phyloP scores from a whole-genome alignment of 1,139 yeast genomes.

The Zygosaccharomyces sapae region DNA sequence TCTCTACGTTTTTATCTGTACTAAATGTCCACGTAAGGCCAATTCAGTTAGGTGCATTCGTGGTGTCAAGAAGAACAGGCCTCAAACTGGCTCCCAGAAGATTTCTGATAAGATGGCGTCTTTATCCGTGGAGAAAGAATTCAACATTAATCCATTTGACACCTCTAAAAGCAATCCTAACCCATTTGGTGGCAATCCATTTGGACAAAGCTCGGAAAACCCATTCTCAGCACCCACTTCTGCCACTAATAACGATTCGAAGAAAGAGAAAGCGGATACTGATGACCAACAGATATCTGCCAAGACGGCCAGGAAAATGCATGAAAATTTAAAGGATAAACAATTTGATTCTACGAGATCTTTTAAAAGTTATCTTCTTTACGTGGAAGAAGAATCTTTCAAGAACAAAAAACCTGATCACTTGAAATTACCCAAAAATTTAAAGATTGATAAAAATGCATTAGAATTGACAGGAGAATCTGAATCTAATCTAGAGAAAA shows the following conservation, averaged over 20 bases:
- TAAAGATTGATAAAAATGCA: slow-evolving; percentile 36
- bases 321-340: slow-evolving; percentile 27
- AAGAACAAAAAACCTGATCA: slow-evolving; percentile 47
- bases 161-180: slow-evolving; percentile 31
- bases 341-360: slow-evolving; percentile 27
- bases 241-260: slow-evolving; percentile 9
- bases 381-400: slow-evolving; percentile 63
- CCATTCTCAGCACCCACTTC: slow-evolving; percentile 20
- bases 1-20: slow-evolving; percentile 75
- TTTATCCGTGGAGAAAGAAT: slow-evolving; percentile 42
- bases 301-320: slow-evolving; percentile 26
- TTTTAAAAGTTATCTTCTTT: slow-evolving; percentile 62
- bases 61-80: slow-evolving; percentile 60
- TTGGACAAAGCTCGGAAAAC: slow-evolving; percentile 19
- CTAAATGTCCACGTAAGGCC: slow-evolving; percentile 61
- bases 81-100: slow-evolving; percentile 40
- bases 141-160: slow-evolving; percentile 44
- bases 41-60: slow-evolving; percentile 73
- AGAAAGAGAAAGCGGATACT: not conserved
- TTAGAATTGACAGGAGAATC: slow-evolving; percentile 36
- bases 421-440: slow-evolving; percentile 39
- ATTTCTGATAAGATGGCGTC: slow-evolving; percentile 43
- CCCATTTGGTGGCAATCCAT: slow-evolving; percentile 41
- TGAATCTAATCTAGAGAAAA: slow-evolving; percentile 33
- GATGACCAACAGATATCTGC: slow-evolving; percentile 21